A percentile compares a stretch with the other conserved stretches of the same genome.
Evolutionary conservation across 805 yeast genomes (phyloP).

Genomic region (Monosporozyma unispora): DNA sequence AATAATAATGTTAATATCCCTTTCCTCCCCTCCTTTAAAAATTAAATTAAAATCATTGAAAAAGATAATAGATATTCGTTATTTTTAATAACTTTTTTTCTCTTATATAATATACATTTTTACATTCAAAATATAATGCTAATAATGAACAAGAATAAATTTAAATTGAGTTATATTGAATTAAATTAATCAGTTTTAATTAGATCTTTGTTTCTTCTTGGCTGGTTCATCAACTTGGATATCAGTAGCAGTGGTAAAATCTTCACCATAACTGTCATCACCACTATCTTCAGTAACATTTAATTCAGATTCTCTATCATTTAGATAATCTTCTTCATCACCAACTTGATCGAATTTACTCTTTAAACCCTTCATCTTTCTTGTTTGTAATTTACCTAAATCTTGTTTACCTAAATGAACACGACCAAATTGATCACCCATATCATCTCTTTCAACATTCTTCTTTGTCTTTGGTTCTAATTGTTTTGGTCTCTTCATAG

Average conservation of each 20-base stretch:
- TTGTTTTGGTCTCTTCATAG: conserved; percentile 70
- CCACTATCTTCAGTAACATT: conserved; percentile 10
- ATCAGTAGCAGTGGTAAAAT: conserved; percentile 29
- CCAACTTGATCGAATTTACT: conserved; percentile 70
- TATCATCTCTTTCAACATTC: conserved; percentile 74
- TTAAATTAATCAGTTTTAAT: no score
- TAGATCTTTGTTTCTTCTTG: conserved; percentile 21
- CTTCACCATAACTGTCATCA: conserved; percentile 24
- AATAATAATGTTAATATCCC: no score
- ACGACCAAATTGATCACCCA: conserved; percentile 97
- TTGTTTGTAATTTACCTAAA: conserved; percentile 78
- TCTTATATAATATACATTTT: no score
- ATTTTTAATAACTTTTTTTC: no score
- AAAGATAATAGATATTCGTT: no score
- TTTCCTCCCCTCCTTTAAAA: no score
- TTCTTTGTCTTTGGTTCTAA: conserved; percentile 74
- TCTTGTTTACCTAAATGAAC: conserved; percentile 96
- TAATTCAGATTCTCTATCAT: conserved; percentile 33
- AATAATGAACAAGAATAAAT: no score
- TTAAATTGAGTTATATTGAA: no score
- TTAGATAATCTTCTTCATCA: conserved; percentile 39
- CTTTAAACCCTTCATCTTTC: conserved; percentile 98
- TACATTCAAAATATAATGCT: no score
- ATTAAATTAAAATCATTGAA: no score
- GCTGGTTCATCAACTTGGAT: conserved; percentile 26